Conservation (phyloP, 1,284 basidiomycete species). For the Cutaneotrichosporon dermatis region DNA sequence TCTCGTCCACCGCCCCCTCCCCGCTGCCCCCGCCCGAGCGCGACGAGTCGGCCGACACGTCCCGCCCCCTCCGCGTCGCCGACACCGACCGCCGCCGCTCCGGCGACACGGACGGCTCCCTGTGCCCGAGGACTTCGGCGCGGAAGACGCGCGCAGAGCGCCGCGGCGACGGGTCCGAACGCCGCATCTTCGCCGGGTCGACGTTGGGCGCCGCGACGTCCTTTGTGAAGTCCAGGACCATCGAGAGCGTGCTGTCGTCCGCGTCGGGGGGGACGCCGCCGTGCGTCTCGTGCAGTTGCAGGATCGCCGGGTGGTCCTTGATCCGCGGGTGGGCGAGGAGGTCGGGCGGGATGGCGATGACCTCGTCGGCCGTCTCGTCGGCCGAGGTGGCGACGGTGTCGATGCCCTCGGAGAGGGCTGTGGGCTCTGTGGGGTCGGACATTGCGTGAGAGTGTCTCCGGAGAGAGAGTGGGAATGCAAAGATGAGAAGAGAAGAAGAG, state of each 20-base stretch:
- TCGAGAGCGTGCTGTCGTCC: not conserved
- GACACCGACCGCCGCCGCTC: not conserved
- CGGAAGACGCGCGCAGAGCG: slow-evolving; percentile 17
- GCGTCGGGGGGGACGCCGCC: slow-evolving; percentile 14
- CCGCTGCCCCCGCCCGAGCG: too few relatives aligned
- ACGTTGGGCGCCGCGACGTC: slow-evolving; percentile 8
- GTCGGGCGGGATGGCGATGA: slow-evolving; percentile 13
- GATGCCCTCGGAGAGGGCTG: too few relatives aligned
- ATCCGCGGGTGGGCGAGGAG: slow-evolving; percentile 14
- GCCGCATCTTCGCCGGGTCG: slow-evolving; percentile 7
- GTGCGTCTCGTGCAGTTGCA: slow-evolving; percentile 3
- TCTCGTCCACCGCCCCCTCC: too few relatives aligned
- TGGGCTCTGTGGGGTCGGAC: too few relatives aligned
- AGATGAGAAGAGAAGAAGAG: too few relatives aligned
- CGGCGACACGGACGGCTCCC: slow-evolving; percentile 10
- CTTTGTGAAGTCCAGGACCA: slow-evolving; percentile 14
- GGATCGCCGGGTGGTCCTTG: slow-evolving; percentile 7
- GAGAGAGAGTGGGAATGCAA: too few relatives aligned
- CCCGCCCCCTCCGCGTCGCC: not conserved
- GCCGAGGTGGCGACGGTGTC: not conserved
- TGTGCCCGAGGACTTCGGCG: slow-evolving; percentile 15
- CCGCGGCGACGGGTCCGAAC: slow-evolving; percentile 16
- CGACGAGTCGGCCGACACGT: too few relatives aligned
- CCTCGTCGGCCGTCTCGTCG: not conserved
- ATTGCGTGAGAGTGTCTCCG: too few relatives aligned